A percentile compares a stretch with the other conserved stretches of the same genome.
Evolutionary conservation across 129 eudicot species (phyloP).

Genomic region (Tagetes erecta): DNA sequence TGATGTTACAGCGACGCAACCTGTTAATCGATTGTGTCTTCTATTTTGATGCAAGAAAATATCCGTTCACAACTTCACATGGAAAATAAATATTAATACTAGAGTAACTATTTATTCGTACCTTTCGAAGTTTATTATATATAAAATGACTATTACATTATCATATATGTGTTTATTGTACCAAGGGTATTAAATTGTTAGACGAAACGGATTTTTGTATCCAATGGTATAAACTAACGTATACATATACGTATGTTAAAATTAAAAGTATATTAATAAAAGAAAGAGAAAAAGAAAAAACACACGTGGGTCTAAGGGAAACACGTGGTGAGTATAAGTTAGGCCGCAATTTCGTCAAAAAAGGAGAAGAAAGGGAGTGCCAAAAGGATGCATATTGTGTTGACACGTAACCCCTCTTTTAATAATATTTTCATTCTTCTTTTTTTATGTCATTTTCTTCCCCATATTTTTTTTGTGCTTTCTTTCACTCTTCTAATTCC

Average conservation of each 20-base stretch:
- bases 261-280: neutral
- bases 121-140: too few species aligned
- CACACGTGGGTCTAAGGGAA: slow-evolving; percentile 4
- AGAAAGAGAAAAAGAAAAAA: neutral
- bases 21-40: too few species aligned
- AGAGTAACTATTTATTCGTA: too few species aligned
- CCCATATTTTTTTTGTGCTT: slow-evolving; percentile 24
- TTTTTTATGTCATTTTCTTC: slow-evolving; percentile 20
- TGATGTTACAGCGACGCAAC: too few species aligned
- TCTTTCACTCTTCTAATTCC: slow-evolving; percentile 40
- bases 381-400: neutral
- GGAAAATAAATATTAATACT: too few species aligned
- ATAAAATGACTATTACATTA: too few species aligned
- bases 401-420: slow-evolving; percentile 29
- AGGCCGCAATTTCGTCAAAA: slow-evolving; percentile 35
- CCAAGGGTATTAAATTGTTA: neutral
- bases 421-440: neutral
- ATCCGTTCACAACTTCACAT: too few species aligned
- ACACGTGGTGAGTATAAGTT: slow-evolving; percentile 46
- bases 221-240: slow-evolving; percentile 6
- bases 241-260: neutral
- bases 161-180: too few species aligned
- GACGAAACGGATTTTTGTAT: neutral
- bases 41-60: too few species aligned
- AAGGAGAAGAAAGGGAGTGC: slow-evolving; percentile 12